phyloP scores from a whole-genome alignment of 1,139 yeast genomes.

The Pichia sp. region DNA sequence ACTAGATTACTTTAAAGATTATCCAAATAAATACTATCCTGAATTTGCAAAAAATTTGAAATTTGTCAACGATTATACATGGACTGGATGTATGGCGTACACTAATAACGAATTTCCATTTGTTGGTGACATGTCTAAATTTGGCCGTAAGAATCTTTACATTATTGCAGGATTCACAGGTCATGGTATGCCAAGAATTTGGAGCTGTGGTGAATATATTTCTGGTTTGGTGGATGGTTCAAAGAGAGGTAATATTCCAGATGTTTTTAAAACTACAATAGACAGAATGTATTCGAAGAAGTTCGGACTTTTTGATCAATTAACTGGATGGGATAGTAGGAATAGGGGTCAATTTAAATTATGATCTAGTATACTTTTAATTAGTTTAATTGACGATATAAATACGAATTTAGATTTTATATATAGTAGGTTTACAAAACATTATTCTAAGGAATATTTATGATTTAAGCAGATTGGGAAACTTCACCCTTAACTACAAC shows the following conservation, averaged over 20 bases:
- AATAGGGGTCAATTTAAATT: constrained; percentile 13
- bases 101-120: constrained; percentile 36
- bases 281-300: constrained; percentile 17
- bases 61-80: constrained; percentile 28
- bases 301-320: constrained; percentile 22
- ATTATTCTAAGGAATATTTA: not conserved
- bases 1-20: constrained; percentile 24
- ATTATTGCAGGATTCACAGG: constrained; percentile 46
- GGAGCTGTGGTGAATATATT: constrained; percentile 26
- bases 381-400: not conserved
- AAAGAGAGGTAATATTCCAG: constrained; percentile 14
- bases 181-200: constrained; percentile 49
- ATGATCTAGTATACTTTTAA: not conserved
- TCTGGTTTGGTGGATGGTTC: constrained; percentile 19
- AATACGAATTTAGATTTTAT: not conserved
- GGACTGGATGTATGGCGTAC: constrained; percentile 45
- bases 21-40: constrained; percentile 24
- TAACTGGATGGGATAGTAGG: constrained; percentile 9
- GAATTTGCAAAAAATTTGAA: constrained; percentile 20
- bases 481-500: constrained; percentile 53
- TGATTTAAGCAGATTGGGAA: constrained; percentile 19
- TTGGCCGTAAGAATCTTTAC: constrained; percentile 30
- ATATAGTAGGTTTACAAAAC: not conserved
- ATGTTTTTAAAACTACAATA: constrained; percentile 12
- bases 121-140: constrained; percentile 34